These are phyloP conservation scores for Geotrichum candidum DNA, from an alignment of 1,139 yeast genomes.

Conservation along the genomic window DNA sequence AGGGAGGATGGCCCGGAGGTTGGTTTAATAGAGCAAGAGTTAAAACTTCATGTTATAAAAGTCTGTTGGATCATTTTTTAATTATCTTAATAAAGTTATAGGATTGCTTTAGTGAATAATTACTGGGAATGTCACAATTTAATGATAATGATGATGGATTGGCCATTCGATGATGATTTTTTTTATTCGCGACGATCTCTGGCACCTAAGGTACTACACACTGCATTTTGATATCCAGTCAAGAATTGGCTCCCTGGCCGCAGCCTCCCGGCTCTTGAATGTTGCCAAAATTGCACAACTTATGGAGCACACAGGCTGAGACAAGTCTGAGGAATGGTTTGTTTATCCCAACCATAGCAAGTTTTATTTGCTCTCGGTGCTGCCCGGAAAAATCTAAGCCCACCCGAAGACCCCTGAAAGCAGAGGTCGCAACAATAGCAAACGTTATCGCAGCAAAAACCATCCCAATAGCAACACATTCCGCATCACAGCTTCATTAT, in stretches of 20 bases:
- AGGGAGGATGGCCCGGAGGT: not conserved
- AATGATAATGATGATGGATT: too few relatives aligned
- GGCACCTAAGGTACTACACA: constrained; percentile 44
- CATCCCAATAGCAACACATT: not conserved
- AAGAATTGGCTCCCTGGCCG: constrained; percentile 61
- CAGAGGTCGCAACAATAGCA: not conserved
- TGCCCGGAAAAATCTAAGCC: constrained; percentile 44
- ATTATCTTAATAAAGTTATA: too few relatives aligned
- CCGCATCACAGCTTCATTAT: not conserved
- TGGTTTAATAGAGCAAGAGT: not conserved
- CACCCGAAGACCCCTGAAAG: not conserved
- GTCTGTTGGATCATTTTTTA: too few relatives aligned
- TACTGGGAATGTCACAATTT: too few relatives aligned
- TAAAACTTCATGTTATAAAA: too few relatives aligned
- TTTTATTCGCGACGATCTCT: too few relatives aligned
- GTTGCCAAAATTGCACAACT: constrained; percentile 86
- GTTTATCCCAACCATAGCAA: constrained; percentile 91
- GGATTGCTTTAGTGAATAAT: too few relatives aligned
- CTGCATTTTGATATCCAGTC: constrained; percentile 83
- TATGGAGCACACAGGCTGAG: constrained; percentile 68
- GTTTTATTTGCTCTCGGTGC: constrained; percentile 73
- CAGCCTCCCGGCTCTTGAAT: constrained; percentile 79
- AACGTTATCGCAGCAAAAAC: not conserved
- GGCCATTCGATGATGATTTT: too few relatives aligned
- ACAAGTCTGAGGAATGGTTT: constrained; percentile 83